Conservation (phyloP, 179 eudicot genomes). For the Drosera spatulata region DNA sequence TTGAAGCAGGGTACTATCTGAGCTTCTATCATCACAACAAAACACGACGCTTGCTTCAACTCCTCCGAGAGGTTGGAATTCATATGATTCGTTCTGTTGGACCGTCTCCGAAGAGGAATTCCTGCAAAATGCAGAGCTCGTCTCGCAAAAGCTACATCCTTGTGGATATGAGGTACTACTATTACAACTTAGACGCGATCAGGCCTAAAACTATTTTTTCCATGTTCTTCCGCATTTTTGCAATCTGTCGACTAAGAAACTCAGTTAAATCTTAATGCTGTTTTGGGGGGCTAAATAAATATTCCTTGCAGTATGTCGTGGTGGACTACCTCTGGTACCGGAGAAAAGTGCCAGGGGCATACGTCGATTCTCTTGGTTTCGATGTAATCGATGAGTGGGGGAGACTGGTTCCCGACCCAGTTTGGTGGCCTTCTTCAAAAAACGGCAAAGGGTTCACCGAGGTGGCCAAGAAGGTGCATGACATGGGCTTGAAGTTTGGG, state of each 20-base stretch:
- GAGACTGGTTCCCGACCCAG: constrained; percentile 84
- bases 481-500: constrained; percentile 92
- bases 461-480: constrained; percentile 73
- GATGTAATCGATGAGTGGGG: constrained; percentile 97
- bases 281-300: background rate
- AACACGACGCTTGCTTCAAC: constrained; percentile 22
- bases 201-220: constrained; percentile 1
- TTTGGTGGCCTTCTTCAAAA: constrained; percentile 82
- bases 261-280: too few relatives aligned
- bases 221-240: too few relatives aligned
- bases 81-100: constrained; percentile 91
- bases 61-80: constrained; percentile 97
- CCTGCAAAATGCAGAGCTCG: constrained; percentile 67
- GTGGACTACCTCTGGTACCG: constrained; percentile 98
- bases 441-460: constrained; percentile 68
- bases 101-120: constrained; percentile 71
- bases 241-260: too few relatives aligned
- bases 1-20: constrained; percentile 16
- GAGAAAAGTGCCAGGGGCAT: constrained; percentile 58
- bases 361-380: constrained; percentile 66
- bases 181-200: background rate
- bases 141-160: constrained; percentile 41
- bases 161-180: constrained; percentile 73
- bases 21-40: constrained; percentile 5
- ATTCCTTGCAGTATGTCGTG: constrained; percentile 69